These are phyloP conservation scores for Conringia planisiliqua DNA, from an alignment of 345 rosid species.

Conservation along the genomic window DNA sequence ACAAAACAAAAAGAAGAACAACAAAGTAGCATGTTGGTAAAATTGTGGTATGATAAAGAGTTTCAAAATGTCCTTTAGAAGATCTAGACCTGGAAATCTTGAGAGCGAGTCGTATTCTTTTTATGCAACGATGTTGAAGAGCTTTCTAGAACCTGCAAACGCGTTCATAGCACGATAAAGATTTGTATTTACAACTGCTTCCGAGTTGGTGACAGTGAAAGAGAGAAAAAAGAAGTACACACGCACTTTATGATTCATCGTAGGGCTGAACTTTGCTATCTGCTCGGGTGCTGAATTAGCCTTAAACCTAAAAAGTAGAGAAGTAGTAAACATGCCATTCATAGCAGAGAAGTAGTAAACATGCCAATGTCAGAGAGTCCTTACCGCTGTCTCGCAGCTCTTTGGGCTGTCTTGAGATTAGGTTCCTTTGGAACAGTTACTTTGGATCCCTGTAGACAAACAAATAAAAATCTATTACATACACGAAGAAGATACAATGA, in stretches of 20 bases:
- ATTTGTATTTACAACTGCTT: not conserved
- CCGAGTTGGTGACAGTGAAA: not conserved
- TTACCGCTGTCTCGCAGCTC: constrained; percentile 25
- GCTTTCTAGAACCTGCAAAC: constrained; percentile 24
- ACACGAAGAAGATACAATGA: not conserved
- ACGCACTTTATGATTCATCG: constrained; percentile 5
- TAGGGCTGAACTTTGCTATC: not conserved
- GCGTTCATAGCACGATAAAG: not conserved
- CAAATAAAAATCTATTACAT: not conserved
- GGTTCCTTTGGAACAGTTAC: constrained; percentile 33
- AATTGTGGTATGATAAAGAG: not conserved
- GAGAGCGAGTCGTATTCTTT: not conserved
- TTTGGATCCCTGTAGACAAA: constrained; percentile 23
- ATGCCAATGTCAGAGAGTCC: not conserved
- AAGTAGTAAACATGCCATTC: not conserved
- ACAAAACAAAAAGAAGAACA: not conserved
- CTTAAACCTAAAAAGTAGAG: constrained; percentile 28
- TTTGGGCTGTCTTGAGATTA: constrained; percentile 33
- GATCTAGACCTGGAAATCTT: constrained; percentile 21
- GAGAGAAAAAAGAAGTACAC: not conserved
- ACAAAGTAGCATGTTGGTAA: not conserved
- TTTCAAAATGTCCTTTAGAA: not conserved
- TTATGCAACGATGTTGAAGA: constrained; percentile 12
- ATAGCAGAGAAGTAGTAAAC: not conserved
- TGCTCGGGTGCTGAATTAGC: constrained; percentile 29